A percentile compares a stretch with the other conserved stretches of the same genome.
Conservation (phyloP, 768 basidiomycete genomes). For the Boletus reticulatus region DNA sequence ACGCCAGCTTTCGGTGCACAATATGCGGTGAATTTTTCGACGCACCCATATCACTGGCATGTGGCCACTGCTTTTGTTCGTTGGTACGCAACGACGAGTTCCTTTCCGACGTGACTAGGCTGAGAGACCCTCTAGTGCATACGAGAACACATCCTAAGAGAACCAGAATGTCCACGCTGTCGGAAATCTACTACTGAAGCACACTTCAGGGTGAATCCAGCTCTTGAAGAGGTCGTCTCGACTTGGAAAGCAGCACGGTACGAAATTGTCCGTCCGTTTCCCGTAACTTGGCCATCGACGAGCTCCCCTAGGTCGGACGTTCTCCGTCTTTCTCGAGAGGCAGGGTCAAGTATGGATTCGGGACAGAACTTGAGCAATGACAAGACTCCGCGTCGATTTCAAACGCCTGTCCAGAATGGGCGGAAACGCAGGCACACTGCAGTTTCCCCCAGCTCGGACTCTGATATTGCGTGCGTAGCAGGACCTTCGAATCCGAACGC, state of each 20-base stretch:
- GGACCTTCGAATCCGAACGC: constrained; percentile 27
- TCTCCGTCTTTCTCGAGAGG: constrained; percentile 39
- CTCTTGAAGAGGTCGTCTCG: constrained; percentile 65
- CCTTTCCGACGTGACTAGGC: background rate
- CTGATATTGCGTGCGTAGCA: constrained; percentile 28
- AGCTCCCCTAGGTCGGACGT: constrained; percentile 38
- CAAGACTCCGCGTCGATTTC: constrained; percentile 18
- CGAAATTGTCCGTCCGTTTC: constrained; percentile 6
- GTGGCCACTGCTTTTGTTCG: constrained; percentile 85
- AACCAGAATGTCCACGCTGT: constrained; percentile 74
- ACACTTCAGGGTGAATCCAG: constrained; percentile 64
- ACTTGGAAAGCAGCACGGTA: constrained; percentile 76
- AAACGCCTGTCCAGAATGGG: constrained; percentile 16
- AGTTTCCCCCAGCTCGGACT: constrained; percentile 21
- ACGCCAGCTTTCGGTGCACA: constrained; percentile 64
- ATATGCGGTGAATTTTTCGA: constrained; percentile 76
- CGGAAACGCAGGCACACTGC: constrained; percentile 38
- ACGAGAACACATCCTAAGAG: constrained; percentile 51
- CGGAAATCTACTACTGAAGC: constrained; percentile 56
- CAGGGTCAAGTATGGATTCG: constrained; percentile 19
- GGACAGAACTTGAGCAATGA: constrained; percentile 1
- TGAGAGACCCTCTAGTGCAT: constrained; percentile 55
- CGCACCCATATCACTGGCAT: constrained; percentile 68
- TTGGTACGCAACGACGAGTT: constrained; percentile 43
- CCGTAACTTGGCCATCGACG: background rate